Conservation (phyloP, 805 yeast genomes). For the Saccharomycopsis oosterbeekiorum region DNA sequence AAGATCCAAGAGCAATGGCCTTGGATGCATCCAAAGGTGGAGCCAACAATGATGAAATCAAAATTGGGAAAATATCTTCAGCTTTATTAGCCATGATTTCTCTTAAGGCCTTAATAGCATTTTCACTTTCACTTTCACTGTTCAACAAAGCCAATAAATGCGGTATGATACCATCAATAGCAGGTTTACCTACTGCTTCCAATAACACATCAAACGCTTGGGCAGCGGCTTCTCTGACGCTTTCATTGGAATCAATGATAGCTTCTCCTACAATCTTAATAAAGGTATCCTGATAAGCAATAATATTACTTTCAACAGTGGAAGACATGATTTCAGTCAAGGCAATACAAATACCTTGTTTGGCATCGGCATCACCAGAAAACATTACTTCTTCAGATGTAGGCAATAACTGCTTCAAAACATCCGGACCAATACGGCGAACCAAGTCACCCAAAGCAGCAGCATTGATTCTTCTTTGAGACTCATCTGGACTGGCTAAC, state of each 20-base stretch:
- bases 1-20: slow-evolving; percentile 78
- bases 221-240: slow-evolving; percentile 88
- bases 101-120: slow-evolving; percentile 78
- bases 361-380: slow-evolving; percentile 67
- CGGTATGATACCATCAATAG: slow-evolving; percentile 85
- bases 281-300: slow-evolving; percentile 55
- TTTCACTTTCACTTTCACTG: slow-evolving; percentile 46
- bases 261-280: slow-evolving; percentile 71
- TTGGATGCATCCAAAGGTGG: slow-evolving; percentile 78
- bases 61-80: slow-evolving; percentile 85
- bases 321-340: slow-evolving; percentile 76
- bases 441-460: slow-evolving; percentile 91
- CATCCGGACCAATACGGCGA: slow-evolving; percentile 84
- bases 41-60: slow-evolving; percentile 72
- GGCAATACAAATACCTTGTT: slow-evolving; percentile 96
- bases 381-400: slow-evolving; percentile 56
- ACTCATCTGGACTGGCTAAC: slow-evolving; percentile 72
- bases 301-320: slow-evolving; percentile 49
- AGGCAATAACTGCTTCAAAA: slow-evolving; percentile 76
- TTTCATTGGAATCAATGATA: slow-evolving; percentile 59
- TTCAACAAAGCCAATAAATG: slow-evolving; percentile 60
- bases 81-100: slow-evolving; percentile 89
- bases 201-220: slow-evolving; percentile 83
- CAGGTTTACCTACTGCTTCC: slow-evolving; percentile 68
- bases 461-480: slow-evolving; percentile 81